Evolutionary conservation across 257 asterid genomes (phyloP).

Genomic region (Solanum medicagineum): DNA sequence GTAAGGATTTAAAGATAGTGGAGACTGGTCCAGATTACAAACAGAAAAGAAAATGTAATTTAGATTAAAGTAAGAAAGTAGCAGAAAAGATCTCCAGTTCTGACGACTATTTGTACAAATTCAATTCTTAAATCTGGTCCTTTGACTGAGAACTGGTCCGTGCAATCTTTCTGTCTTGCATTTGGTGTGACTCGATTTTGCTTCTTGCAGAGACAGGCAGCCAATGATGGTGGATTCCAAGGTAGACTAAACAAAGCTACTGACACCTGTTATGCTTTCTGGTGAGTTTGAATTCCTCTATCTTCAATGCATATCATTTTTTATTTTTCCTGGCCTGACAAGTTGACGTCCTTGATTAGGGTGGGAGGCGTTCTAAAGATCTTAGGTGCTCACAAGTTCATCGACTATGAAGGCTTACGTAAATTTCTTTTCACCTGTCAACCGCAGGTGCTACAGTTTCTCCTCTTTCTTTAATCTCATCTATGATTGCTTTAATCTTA

Average conservation of each 20-base stretch:
- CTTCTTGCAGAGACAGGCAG: constrained; percentile 60
- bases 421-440: constrained; percentile 69
- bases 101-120: neutral
- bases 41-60: neutral
- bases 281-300: constrained; percentile 29
- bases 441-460: constrained; percentile 46
- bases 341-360: constrained; percentile 26
- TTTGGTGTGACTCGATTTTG: neutral
- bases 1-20: neutral
- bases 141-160: neutral
- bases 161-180: neutral
- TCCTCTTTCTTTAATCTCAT: constrained; percentile 1
- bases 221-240: constrained; percentile 76
- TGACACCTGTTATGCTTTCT: constrained; percentile 94
- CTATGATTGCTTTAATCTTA: neutral
- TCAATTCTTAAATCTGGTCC: neutral
- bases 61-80: neutral
- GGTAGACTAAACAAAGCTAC: constrained; percentile 84
- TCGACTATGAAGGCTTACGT: constrained; percentile 46
- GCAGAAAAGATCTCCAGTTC: neutral
- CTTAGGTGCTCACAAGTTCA: constrained; percentile 59
- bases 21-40: neutral
- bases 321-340: neutral
- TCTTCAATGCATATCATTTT: neutral
- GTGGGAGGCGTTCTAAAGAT: constrained; percentile 78